A percentile compares a stretch with the other conserved stretches of the same genome.
Evolutionary conservation across 2,329 filamentous ascomycete genomes (phyloP).

Genomic region (Cladosporium colombiae): DNA sequence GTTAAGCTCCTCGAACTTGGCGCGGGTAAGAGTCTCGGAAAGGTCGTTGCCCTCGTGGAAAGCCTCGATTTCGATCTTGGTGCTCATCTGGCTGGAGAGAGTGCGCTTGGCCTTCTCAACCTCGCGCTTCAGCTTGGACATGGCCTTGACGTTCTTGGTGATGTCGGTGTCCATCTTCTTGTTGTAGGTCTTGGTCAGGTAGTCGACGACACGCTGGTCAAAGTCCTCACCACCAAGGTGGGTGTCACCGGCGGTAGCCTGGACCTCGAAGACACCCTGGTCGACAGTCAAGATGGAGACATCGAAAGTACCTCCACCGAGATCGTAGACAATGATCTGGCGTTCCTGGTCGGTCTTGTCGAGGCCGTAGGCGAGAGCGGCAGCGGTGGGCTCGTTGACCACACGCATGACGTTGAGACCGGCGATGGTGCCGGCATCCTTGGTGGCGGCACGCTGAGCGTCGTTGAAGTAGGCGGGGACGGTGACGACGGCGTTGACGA

Average conservation of each 20-base stretch:
- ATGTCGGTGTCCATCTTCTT: slow-evolving; percentile 95
- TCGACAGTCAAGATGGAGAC: slow-evolving; percentile 97
- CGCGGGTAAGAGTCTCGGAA: slow-evolving; percentile 95
- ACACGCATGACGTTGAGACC: slow-evolving; percentile 97
- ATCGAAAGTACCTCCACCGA: slow-evolving; percentile 98
- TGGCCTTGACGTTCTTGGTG: slow-evolving; percentile 92
- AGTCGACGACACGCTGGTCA: slow-evolving; percentile 94
- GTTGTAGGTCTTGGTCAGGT: slow-evolving; percentile 97
- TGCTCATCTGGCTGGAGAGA: slow-evolving; percentile 55
- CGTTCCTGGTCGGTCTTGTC: slow-evolving; percentile 89
- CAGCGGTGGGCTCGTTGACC: slow-evolving; percentile 96
- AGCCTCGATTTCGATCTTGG: slow-evolving; percentile 78
- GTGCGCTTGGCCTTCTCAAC: slow-evolving; percentile 99
- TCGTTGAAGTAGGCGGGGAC: slow-evolving; percentile 99
- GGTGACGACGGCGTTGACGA: slow-evolving; percentile 96
- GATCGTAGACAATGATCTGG: slow-evolving; percentile 93
- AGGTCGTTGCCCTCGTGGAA: slow-evolving; percentile 98
- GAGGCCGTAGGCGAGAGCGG: slow-evolving; percentile 91
- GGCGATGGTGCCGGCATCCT: slow-evolving; percentile 95
- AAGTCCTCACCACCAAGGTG: slow-evolving; percentile 99
- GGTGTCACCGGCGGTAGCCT: slow-evolving; percentile 98
- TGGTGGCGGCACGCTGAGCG: slow-evolving; percentile 95
- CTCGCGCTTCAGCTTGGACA: slow-evolving; percentile 99
- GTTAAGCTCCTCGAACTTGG: slow-evolving; percentile 99
- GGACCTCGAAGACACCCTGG: slow-evolving; percentile 97